Percentiles rank a stretch among this genome's conserved stretches.
Conservation (phyloP, 306 rosid genomes). For the Fagus sylvatica region DNA sequence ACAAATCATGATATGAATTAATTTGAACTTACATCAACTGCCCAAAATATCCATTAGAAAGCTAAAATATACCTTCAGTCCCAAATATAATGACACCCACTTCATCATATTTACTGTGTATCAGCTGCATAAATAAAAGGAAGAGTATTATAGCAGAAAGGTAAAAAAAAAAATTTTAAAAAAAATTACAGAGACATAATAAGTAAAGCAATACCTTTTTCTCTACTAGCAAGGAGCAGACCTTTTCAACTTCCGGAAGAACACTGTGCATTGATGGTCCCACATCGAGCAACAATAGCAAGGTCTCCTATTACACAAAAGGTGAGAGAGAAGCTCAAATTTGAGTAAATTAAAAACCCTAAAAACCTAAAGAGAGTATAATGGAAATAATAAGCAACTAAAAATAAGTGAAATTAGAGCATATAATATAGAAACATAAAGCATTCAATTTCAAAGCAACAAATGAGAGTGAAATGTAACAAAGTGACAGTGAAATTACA, state of each 20-base stretch:
- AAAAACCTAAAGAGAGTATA: slow-evolving; percentile 13
- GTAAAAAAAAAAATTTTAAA: background rate
- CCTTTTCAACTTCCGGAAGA: slow-evolving; percentile 76
- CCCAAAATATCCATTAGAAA: slow-evolving; percentile 6
- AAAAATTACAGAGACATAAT: background rate
- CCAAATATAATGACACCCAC: slow-evolving; percentile 84
- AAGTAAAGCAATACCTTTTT: slow-evolving; percentile 57
- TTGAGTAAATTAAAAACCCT: slow-evolving; percentile 16
- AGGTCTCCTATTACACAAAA: slow-evolving; percentile 50
- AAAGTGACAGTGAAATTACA: background rate
- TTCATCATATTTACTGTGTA: slow-evolving; percentile 62
- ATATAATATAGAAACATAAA: background rate
- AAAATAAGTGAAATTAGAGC: background rate
- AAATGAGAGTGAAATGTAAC: background rate
- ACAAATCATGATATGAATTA: slow-evolving; percentile 2
- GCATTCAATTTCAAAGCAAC: background rate
- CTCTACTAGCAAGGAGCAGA: slow-evolving; percentile 64
- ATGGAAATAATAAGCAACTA: background rate
- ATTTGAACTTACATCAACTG: background rate
- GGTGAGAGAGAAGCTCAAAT: background rate
- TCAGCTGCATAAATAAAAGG: slow-evolving; percentile 49
- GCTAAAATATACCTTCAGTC: slow-evolving; percentile 55
- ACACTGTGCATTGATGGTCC: slow-evolving; percentile 82
- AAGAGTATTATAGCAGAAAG: background rate
- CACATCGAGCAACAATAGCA: slow-evolving; percentile 83